Base-by-base conservation (phyloP, 2,329 filamentous ascomycete species). In the Trichoderma arundinaceum region DNA sequence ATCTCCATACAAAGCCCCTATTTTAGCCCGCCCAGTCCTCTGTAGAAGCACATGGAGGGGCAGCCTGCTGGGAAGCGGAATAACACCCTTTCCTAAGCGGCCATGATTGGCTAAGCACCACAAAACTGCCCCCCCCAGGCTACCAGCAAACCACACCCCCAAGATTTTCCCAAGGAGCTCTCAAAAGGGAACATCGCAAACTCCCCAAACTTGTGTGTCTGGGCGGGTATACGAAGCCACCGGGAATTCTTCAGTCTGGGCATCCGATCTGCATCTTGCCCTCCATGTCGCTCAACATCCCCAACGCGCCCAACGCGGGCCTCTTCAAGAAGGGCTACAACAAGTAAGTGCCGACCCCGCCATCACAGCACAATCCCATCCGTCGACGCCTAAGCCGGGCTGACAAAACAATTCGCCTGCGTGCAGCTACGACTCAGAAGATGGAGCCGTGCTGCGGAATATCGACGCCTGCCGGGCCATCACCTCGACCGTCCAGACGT, bases 401-500 rank as follows among this genome's bases (percentile, higher is more conserved):
- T 63, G 43, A 65, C 66, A 57, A 49, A 53, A 66, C 71, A 73
- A 81, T 81, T 71, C 76, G 69, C 53, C 43, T n/a, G 19, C n/a
- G 13, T 51, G n/a, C 76, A 98, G 96, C 86, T 97, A 99, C 83
- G 94, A 98, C 78, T 90, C 94, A 68, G 96, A 99, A 88, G 95
- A 99, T 91, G 95, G 95, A 77, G 96, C 95, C 72, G 94, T 99
- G 72, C 86, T 98, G 71, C 93, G 95, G 77, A 99, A 99, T 81
- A 98, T 99, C 81, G 96, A 99, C 77, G 95, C 96, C 77, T 99
- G 95, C 84, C 88, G 94, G 71, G 92, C 95, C 71, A 98, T 99
- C 80, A 89, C 95, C 66, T 92, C 91, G 74, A 99, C 95, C 60
- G 95, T 99, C 57, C 93, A 97, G 84, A 98, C 95, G 65, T 98